Percentiles rank a stretch among this genome's conserved stretches.
phyloP scores from a whole-genome alignment of 2,329 filamentous ascomycete species.

The Zymoseptoria pseudotritici region DNA sequence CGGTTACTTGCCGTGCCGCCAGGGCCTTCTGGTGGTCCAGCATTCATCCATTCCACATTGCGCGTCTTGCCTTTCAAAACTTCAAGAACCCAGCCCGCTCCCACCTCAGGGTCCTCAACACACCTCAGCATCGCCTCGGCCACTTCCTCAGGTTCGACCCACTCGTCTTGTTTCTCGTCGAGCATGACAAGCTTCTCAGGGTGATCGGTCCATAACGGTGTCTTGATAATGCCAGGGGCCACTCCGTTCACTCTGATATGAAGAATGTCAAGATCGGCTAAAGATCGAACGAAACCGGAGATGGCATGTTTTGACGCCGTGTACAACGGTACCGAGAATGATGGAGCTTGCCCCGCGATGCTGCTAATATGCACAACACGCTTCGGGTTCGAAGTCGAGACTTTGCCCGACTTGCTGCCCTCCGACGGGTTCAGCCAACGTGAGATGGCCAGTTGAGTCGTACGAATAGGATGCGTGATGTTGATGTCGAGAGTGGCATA shows the following conservation, averaged over 20 bases:
- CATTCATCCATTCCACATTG: conserved; percentile 44
- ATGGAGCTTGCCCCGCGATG: conserved; percentile 37
- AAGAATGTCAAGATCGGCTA: conserved; percentile 44
- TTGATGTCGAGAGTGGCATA: conserved; percentile 41
- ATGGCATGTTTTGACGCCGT: conserved; percentile 41
- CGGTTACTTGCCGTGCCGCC: conserved; percentile 37
- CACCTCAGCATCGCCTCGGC: conserved; percentile 52
- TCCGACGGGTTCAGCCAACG: conserved; percentile 34
- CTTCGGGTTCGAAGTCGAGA: conserved; percentile 36
- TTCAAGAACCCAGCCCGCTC: conserved; percentile 49
- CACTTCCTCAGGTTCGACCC: conserved; percentile 56
- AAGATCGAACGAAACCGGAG: conserved; percentile 42
- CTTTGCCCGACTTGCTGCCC: conserved; percentile 24
- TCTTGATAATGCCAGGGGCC: conserved; percentile 54
- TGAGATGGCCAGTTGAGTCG: conserved; percentile 41
- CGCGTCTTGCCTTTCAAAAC: conserved; percentile 47
- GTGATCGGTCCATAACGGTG: conserved; percentile 55
- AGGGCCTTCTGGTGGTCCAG: conserved; percentile 45
- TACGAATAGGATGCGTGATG: conserved; percentile 41
- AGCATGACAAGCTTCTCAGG: conserved; percentile 52
- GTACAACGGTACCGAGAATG: conserved; percentile 37
- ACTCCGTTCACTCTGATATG: conserved; percentile 54
- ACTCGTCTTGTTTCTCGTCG: conserved; percentile 42
- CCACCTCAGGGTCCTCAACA: conserved; percentile 44
- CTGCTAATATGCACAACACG: conserved; percentile 38